phyloP scores from a whole-genome alignment of 495 filamentous ascomycete species.

The Penicillium lagena region DNA sequence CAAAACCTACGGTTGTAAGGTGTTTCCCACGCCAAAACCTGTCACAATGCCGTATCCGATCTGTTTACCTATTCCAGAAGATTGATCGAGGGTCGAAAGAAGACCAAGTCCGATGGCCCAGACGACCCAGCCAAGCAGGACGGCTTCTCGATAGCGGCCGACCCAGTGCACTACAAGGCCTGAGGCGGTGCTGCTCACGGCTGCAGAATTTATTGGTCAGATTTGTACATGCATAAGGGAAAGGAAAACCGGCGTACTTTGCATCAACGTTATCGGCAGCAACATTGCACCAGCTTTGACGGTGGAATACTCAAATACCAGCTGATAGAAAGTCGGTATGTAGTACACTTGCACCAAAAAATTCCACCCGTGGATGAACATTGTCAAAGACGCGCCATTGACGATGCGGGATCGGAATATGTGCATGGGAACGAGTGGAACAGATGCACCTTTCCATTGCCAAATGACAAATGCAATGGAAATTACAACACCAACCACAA shows the following conservation, averaged over 20 bases:
- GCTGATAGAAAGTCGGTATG: conserved; percentile 50
- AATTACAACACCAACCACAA: conserved; percentile 38
- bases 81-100: conserved; percentile 45
- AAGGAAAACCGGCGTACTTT: conserved; percentile 24
- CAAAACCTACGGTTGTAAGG: conserved; percentile 40
- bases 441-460: conserved; percentile 38
- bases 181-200: conserved; percentile 43
- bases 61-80: conserved; percentile 44
- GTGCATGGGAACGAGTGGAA: conserved; percentile 33
- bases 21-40: conserved; percentile 47
- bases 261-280: conserved; percentile 46
- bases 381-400: conserved; percentile 46
- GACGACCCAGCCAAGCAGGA: conserved; percentile 44
- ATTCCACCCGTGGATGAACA: conserved; percentile 52
- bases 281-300: conserved; percentile 46
- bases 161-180: conserved; percentile 46
- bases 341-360: conserved; percentile 50
- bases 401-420: conserved; percentile 46
- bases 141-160: conserved; percentile 47
- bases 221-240: not conserved
- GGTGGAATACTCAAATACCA: conserved; percentile 46
- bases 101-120: conserved; percentile 49
- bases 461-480: conserved; percentile 41
- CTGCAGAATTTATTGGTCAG: conserved; percentile 8
- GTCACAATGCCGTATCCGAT: conserved; percentile 47